Evolutionary conservation across 371 early-diverging fungal genomes (phyloP), one percentile per base, ranked within the genome.

Genomic region (Mortierella sp.): DNA sequence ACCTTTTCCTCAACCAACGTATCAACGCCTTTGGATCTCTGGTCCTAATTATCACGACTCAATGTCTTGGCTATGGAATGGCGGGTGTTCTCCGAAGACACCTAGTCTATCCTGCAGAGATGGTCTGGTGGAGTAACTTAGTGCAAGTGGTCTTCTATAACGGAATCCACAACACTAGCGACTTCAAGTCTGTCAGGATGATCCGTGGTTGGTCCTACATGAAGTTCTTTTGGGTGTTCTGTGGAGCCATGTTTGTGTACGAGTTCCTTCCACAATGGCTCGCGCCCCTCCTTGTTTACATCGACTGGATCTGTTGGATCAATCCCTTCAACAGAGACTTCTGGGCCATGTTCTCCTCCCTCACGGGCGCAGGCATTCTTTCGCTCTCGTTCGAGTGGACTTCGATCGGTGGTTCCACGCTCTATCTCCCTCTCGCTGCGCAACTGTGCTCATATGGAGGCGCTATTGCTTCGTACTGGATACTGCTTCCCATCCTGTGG

Each of bases 201-300:
- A 72, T 92, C 92, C 75, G 43, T 32, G 57, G 63, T 83, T 51
- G 82, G 80, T 19, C 82, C 66, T 44, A 71, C 67, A 21, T 70
- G 79, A 32, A 70, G 39, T 60, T 30, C 52, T 60, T 60, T 44
- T 44, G 50, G 44, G 52, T 60, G 32, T 50, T 51, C 44, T 50
- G 51, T 23, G 44, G 39, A 23, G 60, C 52, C 42, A 60, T 51
- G 44, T 60, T 60, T 44, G 26, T 86, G 1, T 93, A 89, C 80
- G 84, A 89, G 49, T 90, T 86, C 82, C 65, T 94, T n/a, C 95
- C 95, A 0, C 86, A 87, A 6, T 90, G 84, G 60, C 80, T 94
- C 47, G 85, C 90, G 71, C 83, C 86, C 21, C 66, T 87, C 21
- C 72, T 95, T 31, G 80, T 89, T 9, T 82, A 85, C 49, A 81